phyloP scores from a whole-genome alignment of 331 rosid genomes.

The Saraca asoca region DNA sequence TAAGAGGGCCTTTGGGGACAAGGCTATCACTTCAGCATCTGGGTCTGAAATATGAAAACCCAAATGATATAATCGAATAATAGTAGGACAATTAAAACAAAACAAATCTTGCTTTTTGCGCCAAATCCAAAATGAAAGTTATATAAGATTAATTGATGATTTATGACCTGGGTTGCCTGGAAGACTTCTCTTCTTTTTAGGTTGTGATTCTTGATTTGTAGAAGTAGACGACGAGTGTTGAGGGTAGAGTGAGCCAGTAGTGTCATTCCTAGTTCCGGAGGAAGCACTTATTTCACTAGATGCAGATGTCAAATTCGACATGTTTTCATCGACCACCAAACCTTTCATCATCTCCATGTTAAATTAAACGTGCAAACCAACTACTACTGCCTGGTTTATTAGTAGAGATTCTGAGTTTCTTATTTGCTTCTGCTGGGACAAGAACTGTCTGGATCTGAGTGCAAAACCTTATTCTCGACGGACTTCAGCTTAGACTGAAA shows the following conservation, averaged over 20 bases:
- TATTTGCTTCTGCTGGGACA: too few relatives aligned
- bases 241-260: conserved; percentile 32
- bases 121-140: not conserved
- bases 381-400: too few relatives aligned
- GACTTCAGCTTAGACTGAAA: too few relatives aligned
- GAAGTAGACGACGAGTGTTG: conserved; percentile 30
- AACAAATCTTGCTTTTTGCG: conserved; percentile 19
- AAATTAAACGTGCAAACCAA: too few relatives aligned
- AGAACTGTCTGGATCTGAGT: too few relatives aligned
- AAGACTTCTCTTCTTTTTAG: conserved; percentile 74
- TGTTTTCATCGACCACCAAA: not conserved
- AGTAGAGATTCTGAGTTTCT: too few relatives aligned
- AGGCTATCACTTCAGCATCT: conserved; percentile 82
- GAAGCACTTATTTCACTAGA: conserved; percentile 75
- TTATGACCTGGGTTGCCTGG: conserved; percentile 88
- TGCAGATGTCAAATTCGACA: conserved; percentile 75
- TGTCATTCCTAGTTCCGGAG: conserved; percentile 56
- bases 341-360: too few relatives aligned
- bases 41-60: conserved; percentile 53
- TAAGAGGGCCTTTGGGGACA: conserved; percentile 68
- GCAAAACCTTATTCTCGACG: too few relatives aligned
- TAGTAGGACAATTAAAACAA: not conserved
- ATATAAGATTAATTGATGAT: too few relatives aligned
- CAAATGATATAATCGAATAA: not conserved
- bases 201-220: conserved; percentile 51